Base-by-base conservation (phyloP, 257 asterid species). In the Solanum megistacrolobum region DNA sequence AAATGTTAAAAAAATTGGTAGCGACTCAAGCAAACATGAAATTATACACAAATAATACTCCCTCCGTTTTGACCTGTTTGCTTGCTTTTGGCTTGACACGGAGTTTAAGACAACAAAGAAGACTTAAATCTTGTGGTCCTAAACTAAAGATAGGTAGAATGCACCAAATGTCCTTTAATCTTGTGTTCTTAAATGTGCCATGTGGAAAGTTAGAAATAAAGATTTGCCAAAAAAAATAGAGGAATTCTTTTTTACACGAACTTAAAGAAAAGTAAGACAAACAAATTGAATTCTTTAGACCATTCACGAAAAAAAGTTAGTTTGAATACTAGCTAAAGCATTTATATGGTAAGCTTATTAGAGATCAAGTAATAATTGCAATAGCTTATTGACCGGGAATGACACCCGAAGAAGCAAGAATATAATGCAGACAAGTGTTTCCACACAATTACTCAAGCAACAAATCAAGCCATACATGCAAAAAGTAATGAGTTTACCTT, bases 401-500 rank as follows among this genome's bases (percentile, higher is more conserved):
- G 69, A 82, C 41, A 29, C 86, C 86, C 25, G 86, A 52, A 48
- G 69, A 66, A 82, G 69, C 43, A 82, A 82, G 86, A 29, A 68
- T 18, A 82, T 29, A 48, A 20, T 82, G 86, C 12, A 82, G 86
- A 48, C 69, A 82, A 20, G 10, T 46, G 20, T 46, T 81, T 9
- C 20, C 68, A 46, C 66, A 46, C 85, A 79, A 43, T 46, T 46
- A 46, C 85, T 81, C 68, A 82, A 29, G 69, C 86, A 82, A 31
- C 69, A 82, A 48, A 31, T 82, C 12, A 21, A 48, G 31, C 38
- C 29, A 82, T 3, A 48, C 43, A 48, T 48, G 29, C 68, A 82
- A 82, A 58, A 48, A 48, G 84, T 20, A 58, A 11, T 73, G 27
- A 39, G 52, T 38, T 62, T 87, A 92, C 95, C 95, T 93, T 87